Percentiles rank a stretch among this genome's conserved stretches.
phyloP scores from a whole-genome alignment of 1,284 basidiomycete genomes.

The Leccinum pachyderme region DNA sequence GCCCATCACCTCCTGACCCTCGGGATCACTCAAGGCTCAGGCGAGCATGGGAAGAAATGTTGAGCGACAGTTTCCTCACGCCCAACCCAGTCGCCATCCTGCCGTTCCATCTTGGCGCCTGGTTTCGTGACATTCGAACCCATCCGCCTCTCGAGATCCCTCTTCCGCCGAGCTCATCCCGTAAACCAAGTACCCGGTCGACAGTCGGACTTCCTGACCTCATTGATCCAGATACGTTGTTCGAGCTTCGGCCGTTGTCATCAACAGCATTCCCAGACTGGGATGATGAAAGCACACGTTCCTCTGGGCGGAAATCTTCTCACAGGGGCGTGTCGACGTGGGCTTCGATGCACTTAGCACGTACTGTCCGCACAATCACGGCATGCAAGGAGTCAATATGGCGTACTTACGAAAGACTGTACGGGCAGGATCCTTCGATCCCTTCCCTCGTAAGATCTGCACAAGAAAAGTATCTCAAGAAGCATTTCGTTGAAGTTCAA shows the following conservation, averaged over 20 bases:
- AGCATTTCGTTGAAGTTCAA: conserved; percentile 25
- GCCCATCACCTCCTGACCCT: conserved; percentile 38
- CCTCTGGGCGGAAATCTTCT: conserved; percentile 19
- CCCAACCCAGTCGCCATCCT: conserved; percentile 56
- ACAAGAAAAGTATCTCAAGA: conserved; percentile 32
- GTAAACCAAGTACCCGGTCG: conserved; percentile 13
- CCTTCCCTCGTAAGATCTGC: conserved; percentile 34
- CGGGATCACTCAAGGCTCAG: conserved; percentile 63
- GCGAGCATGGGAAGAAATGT: conserved; percentile 68
- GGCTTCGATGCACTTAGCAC: conserved; percentile 62
- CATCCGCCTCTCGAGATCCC: conserved; percentile 52
- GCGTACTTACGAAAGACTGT: conserved; percentile 55
- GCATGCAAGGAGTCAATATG: conserved; percentile 71
- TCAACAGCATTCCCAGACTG: conserved; percentile 14
- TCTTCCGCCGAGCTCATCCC: conserved; percentile 50
- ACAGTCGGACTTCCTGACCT: conserved; percentile 14
- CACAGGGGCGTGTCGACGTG: conserved; percentile 39
- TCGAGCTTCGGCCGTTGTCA: conserved; percentile 31
- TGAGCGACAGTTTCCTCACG: conserved; percentile 55
- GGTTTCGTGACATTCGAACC: conserved; percentile 53
- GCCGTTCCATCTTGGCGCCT: conserved; percentile 63
- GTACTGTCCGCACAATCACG: conserved; percentile 50
- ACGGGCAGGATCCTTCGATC: conserved; percentile 37
- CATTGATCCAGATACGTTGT: conserved; percentile 31
- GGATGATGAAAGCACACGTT: conserved; percentile 16